Conservation (phyloP, 192 early-diverging fungal genomes). For the Linnemannia hyalina region DNA sequence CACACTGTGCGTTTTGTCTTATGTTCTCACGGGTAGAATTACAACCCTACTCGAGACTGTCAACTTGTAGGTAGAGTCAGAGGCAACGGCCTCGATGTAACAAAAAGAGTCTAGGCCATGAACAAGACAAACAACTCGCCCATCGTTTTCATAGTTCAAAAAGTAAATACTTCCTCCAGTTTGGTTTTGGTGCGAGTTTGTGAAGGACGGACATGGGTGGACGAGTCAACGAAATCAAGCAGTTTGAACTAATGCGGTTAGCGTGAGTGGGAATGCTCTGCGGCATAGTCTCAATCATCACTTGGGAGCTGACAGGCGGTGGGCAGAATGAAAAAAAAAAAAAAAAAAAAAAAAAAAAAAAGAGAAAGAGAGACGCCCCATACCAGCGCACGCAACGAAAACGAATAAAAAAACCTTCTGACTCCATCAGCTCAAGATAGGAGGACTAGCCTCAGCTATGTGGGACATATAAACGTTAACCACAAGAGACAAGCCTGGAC, state of each 20-base stretch:
- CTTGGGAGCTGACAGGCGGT: neutral
- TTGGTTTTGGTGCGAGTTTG: neutral
- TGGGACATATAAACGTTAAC: neutral
- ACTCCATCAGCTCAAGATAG: neutral
- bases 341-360: neutral
- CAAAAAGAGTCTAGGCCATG: neutral
- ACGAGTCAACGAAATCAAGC: neutral
- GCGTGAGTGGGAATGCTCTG: neutral
- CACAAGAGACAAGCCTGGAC: neutral
- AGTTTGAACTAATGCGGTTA: neutral
- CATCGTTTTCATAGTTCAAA: neutral
- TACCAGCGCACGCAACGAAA: neutral
- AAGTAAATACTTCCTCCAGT: neutral
- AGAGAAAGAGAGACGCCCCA: neutral
- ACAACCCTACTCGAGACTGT: neutral
- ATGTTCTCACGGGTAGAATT: neutral
- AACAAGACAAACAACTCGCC: neutral
- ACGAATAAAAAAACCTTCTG: neutral
- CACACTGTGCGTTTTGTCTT: neutral
- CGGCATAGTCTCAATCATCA: neutral
- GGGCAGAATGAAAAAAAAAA: neutral
- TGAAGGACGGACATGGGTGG: neutral
- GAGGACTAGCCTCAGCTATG: neutral
- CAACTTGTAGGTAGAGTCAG: neutral
- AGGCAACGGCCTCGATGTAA: neutral